phyloP scores from a whole-genome alignment of 1,284 basidiomycete genomes.

The Sporisorium sorghi region DNA sequence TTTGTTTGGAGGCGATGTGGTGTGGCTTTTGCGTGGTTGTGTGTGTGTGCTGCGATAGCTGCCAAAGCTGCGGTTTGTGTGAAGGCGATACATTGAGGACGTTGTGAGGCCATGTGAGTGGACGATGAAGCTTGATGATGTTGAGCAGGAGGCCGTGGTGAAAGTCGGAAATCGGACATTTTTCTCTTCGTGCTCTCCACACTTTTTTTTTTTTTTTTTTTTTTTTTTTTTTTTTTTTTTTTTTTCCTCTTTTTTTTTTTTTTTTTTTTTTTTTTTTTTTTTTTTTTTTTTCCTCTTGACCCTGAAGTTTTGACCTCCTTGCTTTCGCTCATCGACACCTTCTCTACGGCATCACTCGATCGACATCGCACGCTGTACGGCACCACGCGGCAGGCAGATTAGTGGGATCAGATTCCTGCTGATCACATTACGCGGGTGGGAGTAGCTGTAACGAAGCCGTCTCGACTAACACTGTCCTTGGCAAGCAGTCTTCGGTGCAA shows the following conservation, averaged over 20 bases:
- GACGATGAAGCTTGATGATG: background rate
- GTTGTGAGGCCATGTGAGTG: background rate
- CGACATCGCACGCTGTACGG: too few species aligned
- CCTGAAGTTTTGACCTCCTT: background rate
- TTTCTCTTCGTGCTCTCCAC: too few species aligned
- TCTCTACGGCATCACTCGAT: too few species aligned
- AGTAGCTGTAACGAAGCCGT: too few species aligned
- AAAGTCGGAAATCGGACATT: background rate
- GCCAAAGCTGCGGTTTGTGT: background rate
- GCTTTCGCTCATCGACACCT: background rate
- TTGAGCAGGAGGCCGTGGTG: background rate
- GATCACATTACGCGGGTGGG: too few species aligned
- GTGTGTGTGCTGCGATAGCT: slow-evolving; percentile 2
- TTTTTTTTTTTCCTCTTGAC: too few species aligned
- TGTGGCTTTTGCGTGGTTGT: background rate
- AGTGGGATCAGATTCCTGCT: too few species aligned
- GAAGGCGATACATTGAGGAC: background rate
- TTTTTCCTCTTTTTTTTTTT: background rate
- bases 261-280: background rate
- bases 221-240: background rate
- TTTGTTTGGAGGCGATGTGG: too few species aligned
- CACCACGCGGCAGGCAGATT: too few species aligned
- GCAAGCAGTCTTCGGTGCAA: too few species aligned
- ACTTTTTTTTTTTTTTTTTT: slow-evolving; percentile 1
- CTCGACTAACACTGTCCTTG: too few species aligned